phyloP scores from a whole-genome alignment of 257 asterid genomes.

The Solanum pinnatisectum region DNA sequence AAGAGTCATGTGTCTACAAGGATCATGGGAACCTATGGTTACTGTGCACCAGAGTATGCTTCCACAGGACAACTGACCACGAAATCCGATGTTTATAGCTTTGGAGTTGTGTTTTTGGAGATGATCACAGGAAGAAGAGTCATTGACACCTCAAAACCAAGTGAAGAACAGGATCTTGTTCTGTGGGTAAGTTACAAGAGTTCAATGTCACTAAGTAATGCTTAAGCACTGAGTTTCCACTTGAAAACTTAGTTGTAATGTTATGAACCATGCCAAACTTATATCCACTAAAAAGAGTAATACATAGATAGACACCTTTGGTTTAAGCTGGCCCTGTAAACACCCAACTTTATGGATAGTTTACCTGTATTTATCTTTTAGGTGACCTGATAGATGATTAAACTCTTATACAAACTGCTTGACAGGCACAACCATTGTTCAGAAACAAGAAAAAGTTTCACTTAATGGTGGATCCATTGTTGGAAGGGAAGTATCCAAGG shows the following conservation, averaged over 20 bases:
- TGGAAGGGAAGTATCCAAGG: conserved; percentile 34
- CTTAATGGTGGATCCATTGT: conserved; percentile 40
- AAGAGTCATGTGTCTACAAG: conserved; percentile 23
- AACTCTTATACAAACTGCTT: background rate
- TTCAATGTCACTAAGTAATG: background rate
- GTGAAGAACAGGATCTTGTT: conserved; percentile 33
- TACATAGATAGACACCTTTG: background rate
- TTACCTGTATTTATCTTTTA: background rate
- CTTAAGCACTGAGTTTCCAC: background rate
- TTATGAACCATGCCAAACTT: background rate
- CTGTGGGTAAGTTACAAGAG: conserved; percentile 29
- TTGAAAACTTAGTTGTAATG: background rate
- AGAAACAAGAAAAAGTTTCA: conserved; percentile 44
- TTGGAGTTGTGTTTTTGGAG: conserved; percentile 53
- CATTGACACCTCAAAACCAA: conserved; percentile 36
- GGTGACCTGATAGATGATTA: background rate
- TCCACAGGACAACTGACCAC: conserved; percentile 26
- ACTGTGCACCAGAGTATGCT: conserved; percentile 60
- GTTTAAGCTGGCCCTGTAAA: background rate
- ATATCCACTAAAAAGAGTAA: background rate
- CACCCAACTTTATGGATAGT: background rate
- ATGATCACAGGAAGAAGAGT: conserved; percentile 48
- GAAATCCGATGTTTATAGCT: conserved; percentile 52
- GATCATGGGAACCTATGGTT: conserved; percentile 61
- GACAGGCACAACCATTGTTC: conserved; percentile 52